phyloP scores from a whole-genome alignment of 768 basidiomycete genomes.

The Boletus sp. region DNA sequence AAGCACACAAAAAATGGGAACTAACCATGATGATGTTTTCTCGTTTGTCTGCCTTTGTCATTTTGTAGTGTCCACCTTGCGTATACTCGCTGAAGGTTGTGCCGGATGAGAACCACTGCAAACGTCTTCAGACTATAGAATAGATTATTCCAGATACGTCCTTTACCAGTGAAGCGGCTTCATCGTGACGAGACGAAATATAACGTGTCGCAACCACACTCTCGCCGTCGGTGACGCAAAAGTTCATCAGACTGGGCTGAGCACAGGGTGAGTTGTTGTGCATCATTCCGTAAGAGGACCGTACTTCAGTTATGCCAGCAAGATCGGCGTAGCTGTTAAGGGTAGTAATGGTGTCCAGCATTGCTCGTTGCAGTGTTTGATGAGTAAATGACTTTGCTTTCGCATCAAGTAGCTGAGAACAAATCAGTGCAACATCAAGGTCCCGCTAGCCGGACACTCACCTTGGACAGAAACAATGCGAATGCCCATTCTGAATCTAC shows the following conservation, averaged over 20 bases:
- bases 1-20: conserved; percentile 1
- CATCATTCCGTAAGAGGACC: conserved; percentile 1
- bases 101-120: conserved; percentile 91
- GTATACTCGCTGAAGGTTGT: conserved; percentile 90
- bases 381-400: conserved; percentile 74
- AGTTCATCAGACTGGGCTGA: conserved; percentile 90
- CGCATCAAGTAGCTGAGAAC: conserved; percentile 68
- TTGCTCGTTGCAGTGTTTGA: conserved; percentile 69
- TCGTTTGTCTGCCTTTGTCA: conserved; percentile 93
- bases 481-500: conserved; percentile 97
- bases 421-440: conserved; percentile 5
- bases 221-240: conserved; percentile 93
- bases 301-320: conserved; percentile 68
- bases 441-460: conserved; percentile 19
- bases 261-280: background rate
- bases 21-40: conserved; percentile 91
- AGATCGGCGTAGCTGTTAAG: conserved; percentile 76
- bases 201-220: conserved; percentile 93
- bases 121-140: conserved; percentile 6
- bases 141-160: background rate
- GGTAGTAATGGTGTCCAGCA: conserved; percentile 81
- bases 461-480: conserved; percentile 85
- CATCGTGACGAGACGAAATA: conserved; percentile 86
- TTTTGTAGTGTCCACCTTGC: conserved; percentile 87
- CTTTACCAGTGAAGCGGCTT: conserved; percentile 84